Evolutionary conservation across 75 land plant species (phyloP).

Genomic region (Cupressus sempervirens): DNA sequence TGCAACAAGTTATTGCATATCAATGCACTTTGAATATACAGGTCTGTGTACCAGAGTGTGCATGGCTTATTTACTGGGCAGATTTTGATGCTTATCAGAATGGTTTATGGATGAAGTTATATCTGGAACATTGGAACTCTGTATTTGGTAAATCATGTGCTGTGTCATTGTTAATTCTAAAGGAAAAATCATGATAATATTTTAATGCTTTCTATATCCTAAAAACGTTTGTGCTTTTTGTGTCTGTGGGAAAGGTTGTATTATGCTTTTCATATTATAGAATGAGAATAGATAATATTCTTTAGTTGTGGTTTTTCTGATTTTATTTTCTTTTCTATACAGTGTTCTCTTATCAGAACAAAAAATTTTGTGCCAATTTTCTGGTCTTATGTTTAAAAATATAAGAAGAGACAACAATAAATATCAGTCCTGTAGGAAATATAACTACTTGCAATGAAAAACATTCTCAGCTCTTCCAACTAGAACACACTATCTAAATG

Average conservation of each 20-base stretch:
- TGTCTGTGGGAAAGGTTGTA: not conserved
- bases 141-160: not conserved
- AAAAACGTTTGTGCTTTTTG: not conserved
- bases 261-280: not conserved
- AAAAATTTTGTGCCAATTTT: not conserved
- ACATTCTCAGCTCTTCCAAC: too few species aligned
- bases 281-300: not conserved
- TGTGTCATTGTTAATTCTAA: not conserved
- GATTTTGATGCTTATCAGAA: not conserved
- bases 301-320: not conserved
- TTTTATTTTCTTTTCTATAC: not conserved
- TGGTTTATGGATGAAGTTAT: not conserved
- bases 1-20: not conserved
- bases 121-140: not conserved
- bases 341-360: not conserved
- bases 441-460: too few species aligned
- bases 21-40: not conserved
- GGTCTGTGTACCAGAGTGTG: not conserved
- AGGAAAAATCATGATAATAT: not conserved
- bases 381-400: not conserved
- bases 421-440: too few species aligned
- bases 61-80: not conserved
- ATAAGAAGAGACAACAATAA: not conserved
- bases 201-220: too few species aligned
- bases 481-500: too few species aligned